A percentile compares a stretch with the other conserved stretches of the same genome.
Evolutionary conservation across 768 basidiomycete genomes (phyloP).

Genomic region (Polyporus arcularius): DNA sequence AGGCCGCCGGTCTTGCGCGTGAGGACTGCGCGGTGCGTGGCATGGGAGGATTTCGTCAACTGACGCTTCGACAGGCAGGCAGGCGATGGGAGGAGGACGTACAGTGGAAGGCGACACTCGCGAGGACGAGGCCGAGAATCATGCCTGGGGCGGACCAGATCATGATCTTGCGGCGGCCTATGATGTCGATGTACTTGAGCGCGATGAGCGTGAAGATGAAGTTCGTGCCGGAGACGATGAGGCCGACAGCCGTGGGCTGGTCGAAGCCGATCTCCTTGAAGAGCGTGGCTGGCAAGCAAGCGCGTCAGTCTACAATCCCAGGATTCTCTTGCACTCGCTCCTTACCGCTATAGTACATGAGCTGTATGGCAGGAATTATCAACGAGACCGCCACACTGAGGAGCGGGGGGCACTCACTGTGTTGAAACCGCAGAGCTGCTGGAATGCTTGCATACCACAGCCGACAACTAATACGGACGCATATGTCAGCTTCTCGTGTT

Average conservation of each 20-base stretch:
- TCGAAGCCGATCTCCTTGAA: slow-evolving; percentile 82
- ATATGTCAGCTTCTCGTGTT: neutral
- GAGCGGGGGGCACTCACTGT: slow-evolving; percentile 42
- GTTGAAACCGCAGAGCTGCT: slow-evolving; percentile 85
- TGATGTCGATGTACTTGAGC: slow-evolving; percentile 70
- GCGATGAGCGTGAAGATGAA: slow-evolving; percentile 79
- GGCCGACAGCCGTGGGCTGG: slow-evolving; percentile 79
- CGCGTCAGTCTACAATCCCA: too few relatives aligned
- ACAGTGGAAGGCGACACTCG: slow-evolving; percentile 69
- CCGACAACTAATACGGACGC: slow-evolving; percentile 53
- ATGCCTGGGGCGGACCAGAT: slow-evolving; percentile 72
- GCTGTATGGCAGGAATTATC: neutral
- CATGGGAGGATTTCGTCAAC: neutral
- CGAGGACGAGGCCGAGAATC: slow-evolving; percentile 64
- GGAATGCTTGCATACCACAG: slow-evolving; percentile 81
- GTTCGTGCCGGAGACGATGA: slow-evolving; percentile 78
- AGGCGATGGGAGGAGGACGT: slow-evolving; percentile 28
- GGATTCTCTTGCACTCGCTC: too few relatives aligned
- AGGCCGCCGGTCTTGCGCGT: slow-evolving; percentile 60
- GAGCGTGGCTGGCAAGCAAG: slow-evolving; percentile 67
- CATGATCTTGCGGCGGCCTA: slow-evolving; percentile 73
- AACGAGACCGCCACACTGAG: too few relatives aligned
- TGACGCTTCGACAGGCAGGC: too few relatives aligned
- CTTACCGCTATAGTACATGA: slow-evolving; percentile 32
- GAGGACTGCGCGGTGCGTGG: slow-evolving; percentile 42